Percentiles rank a stretch among this genome's conserved stretches.
These are phyloP conservation scores for Bacterosira constricta DNA, from an alignment of 108 stramenopile genomes.

Conservation along the genomic window DNA sequence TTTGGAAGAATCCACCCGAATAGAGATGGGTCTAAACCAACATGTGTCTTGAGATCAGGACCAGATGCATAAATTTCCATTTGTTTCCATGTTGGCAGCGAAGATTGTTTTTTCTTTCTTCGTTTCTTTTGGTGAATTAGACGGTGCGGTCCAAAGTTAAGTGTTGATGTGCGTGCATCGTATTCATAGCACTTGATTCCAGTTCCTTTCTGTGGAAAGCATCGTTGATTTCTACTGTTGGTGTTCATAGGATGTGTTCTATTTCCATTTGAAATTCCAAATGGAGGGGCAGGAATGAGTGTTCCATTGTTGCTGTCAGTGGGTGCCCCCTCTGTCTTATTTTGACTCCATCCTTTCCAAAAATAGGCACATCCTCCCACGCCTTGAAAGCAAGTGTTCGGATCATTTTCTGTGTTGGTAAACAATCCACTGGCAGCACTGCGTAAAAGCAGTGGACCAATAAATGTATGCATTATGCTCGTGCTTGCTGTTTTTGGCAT, in stretches of 20 bases:
- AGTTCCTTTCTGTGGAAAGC: not conserved
- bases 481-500: conserved; percentile 45
- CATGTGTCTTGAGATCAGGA: conserved; percentile 21
- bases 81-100: not conserved
- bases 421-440: not conserved
- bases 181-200: conserved; percentile 15
- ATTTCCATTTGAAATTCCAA: not conserved
- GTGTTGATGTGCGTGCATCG: conserved; percentile 8
- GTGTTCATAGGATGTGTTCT: not conserved
- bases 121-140: not conserved
- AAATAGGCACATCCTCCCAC: conserved; percentile 17
- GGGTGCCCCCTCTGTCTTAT: not conserved
- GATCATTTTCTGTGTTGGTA: conserved; percentile 11
- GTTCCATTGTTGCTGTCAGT: not conserved
- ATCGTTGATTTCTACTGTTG: not conserved
- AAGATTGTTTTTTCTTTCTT: not conserved
- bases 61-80: conserved; percentile 4
- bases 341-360: conserved; percentile 1
- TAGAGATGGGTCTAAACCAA: conserved; percentile 22
- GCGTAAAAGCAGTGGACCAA: conserved; percentile 4
- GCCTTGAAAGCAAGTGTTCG: conserved; percentile 33
- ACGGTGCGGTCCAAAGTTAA: conserved; percentile 30
- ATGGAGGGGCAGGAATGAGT: conserved; percentile 4
- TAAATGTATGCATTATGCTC: conserved; percentile 18
- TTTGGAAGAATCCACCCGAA: conserved; percentile 27